phyloP scores from a whole-genome alignment of 2,329 filamentous ascomycete species.

The Paraphoma sp. region DNA sequence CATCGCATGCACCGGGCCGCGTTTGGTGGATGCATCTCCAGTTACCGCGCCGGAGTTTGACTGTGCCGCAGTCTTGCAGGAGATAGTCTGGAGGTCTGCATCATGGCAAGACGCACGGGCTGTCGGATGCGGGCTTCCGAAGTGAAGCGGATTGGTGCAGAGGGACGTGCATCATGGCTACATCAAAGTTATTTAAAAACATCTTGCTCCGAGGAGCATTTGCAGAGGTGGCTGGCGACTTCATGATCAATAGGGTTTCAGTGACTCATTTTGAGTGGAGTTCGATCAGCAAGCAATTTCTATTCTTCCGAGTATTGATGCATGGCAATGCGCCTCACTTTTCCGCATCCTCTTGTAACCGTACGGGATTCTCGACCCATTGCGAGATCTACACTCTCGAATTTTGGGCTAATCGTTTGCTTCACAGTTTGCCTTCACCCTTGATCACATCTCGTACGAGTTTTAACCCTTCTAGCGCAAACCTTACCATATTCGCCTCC shows the following conservation, averaged over 20 bases:
- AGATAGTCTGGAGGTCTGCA: neutral
- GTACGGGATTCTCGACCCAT: neutral
- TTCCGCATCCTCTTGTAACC: neutral
- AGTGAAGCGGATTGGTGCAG: neutral
- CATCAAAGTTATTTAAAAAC: neutral
- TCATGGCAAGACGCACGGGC: neutral
- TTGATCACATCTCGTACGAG: slow-evolving; percentile 64
- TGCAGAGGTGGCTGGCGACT: neutral
- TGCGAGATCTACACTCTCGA: neutral
- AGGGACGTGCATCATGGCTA: neutral
- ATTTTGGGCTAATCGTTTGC: neutral
- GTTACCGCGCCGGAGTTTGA: neutral
- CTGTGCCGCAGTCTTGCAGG: neutral
- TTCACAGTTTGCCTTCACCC: slow-evolving; percentile 49
- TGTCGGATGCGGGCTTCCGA: neutral
- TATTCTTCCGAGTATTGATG: neutral
- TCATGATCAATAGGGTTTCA: neutral
- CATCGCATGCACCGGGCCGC: neutral
- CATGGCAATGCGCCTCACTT: neutral
- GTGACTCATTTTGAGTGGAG: neutral
- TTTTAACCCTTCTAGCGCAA: slow-evolving; percentile 64
- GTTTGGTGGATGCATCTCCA: neutral
- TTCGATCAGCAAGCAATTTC: neutral
- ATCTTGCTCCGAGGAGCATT: neutral
- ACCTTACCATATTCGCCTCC: slow-evolving; percentile 68